Evolutionary conservation across 2,329 filamentous ascomycete species (phyloP).

Genomic region (Diaporthe capsici): DNA sequence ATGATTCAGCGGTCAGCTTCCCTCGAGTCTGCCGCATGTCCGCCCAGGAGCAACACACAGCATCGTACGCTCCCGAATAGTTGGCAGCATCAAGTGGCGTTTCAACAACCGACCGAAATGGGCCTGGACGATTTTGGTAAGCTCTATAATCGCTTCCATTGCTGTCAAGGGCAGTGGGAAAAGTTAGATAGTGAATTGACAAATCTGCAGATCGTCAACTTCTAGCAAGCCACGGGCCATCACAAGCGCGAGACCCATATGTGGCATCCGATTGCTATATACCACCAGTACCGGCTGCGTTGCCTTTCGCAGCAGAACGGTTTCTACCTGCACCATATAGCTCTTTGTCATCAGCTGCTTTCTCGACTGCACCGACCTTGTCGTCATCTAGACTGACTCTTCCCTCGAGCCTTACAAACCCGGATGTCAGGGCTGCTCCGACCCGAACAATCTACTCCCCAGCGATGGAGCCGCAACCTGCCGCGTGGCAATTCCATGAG

Average conservation of each 20-base stretch:
- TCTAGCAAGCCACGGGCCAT: neutral
- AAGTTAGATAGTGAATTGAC: neutral
- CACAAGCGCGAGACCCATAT: neutral
- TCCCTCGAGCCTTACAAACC: slow-evolving; percentile 1
- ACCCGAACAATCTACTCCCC: neutral
- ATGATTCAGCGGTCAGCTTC: neutral
- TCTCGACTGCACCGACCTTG: neutral
- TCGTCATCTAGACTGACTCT: slow-evolving; percentile 7
- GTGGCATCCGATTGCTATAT: neutral
- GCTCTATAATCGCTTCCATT: neutral
- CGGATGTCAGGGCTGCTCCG: neutral
- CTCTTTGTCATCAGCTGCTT: neutral
- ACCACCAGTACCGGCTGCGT: neutral
- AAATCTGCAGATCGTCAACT: slow-evolving; percentile 25
- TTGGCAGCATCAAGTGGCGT: neutral
- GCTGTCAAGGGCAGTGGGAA: rapidly evolving
- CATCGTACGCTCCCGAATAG: neutral
- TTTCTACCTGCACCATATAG: neutral
- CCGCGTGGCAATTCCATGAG: neutral
- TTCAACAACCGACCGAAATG: neutral
- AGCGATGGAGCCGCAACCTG: neutral
- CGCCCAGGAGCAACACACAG: no score
- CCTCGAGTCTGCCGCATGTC: neutral
- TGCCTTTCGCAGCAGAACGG: neutral
- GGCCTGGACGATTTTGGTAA: slow-evolving; percentile 25